Base-by-base conservation (phyloP, 345 rosid species). In the Eucalyptus urophylla region DNA sequence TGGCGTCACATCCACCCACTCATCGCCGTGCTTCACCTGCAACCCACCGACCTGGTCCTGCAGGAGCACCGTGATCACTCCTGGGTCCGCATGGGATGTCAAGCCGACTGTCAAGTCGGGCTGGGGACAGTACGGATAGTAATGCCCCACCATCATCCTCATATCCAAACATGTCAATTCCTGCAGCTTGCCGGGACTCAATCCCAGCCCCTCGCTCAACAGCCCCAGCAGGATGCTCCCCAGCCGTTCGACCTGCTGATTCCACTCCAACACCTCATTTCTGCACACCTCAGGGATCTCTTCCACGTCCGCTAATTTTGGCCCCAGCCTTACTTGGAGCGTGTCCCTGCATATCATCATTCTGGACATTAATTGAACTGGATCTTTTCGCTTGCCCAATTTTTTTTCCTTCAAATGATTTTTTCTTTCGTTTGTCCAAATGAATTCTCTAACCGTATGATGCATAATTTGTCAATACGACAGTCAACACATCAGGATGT, bases 101-200 rank as follows among this genome's bases (percentile, higher is more conserved):
- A 91, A 86, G 11, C 96, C 97, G 4, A 94, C 87, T 6, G 94
- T 95, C 5, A 93, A 92, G 88, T 94, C 93, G 33, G 97, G 95
- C 90, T 94, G 95, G 1, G 96, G 97, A 62, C 96, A 95, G 51
- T 51, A 49, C 1, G 95, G 95, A 60, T 94, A 95, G 90, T 89
- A 94, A 47, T 94, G 93, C 8, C 91, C 95, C 53, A 90, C 93
- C 95, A 94, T 91, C 25, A 72, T 4, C 90, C 93, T 92, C 8
- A 87, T 89, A 11, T 91, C 95, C 87, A 89, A 81, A 50, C 93
- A 94, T 1, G 94, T 88, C 86, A 91, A 89, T 19, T 92, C 92
- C 93, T 92, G 93, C 49, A 94, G 81, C 89, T 40, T 94, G 37
- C 44, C 76, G 0, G 90, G 13, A 25, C 90, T 88, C 89, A 95